Percentiles rank a stretch among this genome's conserved stretches.
phyloP scores from a whole-genome alignment of 805 yeast genomes.

The Wickerhamomyces alni region DNA sequence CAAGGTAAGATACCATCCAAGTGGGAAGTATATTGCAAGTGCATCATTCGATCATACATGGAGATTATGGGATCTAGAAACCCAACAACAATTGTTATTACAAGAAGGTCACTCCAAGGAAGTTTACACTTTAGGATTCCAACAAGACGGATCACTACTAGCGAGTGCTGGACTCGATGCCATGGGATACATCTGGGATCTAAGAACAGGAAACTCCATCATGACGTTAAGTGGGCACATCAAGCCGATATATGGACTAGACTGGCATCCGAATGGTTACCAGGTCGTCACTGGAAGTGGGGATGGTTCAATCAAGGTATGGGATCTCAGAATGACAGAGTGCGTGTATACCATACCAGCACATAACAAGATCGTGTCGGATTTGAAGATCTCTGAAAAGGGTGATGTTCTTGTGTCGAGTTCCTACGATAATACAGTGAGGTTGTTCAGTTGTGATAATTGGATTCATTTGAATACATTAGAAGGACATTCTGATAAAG shows the following conservation, averaged over 20 bases:
- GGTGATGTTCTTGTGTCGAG: conserved; percentile 43
- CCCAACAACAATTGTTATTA: conserved; percentile 41
- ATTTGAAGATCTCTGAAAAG: conserved; percentile 39
- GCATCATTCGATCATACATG: conserved; percentile 85
- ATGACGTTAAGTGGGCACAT: conserved; percentile 61
- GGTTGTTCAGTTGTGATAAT: conserved; percentile 59
- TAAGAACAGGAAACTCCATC: conserved; percentile 67
- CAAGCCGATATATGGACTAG: conserved; percentile 61
- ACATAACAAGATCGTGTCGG: conserved; percentile 69
- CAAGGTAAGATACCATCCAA: conserved; percentile 60
- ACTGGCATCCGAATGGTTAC: conserved; percentile 73
- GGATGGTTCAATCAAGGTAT: conserved; percentile 71
- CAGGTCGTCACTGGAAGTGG: conserved; percentile 80
- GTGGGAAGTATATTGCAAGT: conserved; percentile 47
- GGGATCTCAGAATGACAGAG: conserved; percentile 70
- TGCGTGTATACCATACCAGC: conserved; percentile 52
- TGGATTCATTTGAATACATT: conserved; percentile 57
- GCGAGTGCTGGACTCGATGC: conserved; percentile 80
- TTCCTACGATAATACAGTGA: conserved; percentile 67
- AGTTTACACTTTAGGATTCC: conserved; percentile 55
- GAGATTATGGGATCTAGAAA: conserved; percentile 76
- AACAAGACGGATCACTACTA: conserved; percentile 71
- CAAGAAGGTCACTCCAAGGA: conserved; percentile 89
- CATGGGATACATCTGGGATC: conserved; percentile 74
- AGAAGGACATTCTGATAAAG: conserved; percentile 57